Base-by-base conservation (phyloP, 176 grass and related monocot species). In the Stipa capillata region DNA sequence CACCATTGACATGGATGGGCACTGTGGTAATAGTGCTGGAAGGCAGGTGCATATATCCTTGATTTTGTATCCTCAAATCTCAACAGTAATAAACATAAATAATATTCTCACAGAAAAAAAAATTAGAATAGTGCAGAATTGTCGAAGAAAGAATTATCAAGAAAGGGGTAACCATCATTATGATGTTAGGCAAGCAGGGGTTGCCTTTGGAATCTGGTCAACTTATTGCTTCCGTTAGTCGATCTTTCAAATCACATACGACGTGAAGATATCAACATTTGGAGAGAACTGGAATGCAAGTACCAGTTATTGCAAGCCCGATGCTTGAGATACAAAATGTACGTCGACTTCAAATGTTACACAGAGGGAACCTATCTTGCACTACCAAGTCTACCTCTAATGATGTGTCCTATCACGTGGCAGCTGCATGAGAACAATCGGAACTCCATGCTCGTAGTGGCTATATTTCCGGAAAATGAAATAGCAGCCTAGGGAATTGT, bases 1-100 rank as follows among this genome's bases (percentile, higher is more conserved):
- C 82, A 77, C n/a, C 63, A 28, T 69, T 69, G n/a, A 76, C 71
- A 76, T 13, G 71, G 82, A 84, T 73, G 40, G 24, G 12, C 54
- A 66, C 45, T 74, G 65, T 39, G 18, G 6, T 13, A 61, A 41
- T 53, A 42, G 2, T 33, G 33, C 32, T 50, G 13, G n/a, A 27
- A 12, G 31, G 17, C 18, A 5, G 2, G 29, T 36, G 69, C 31
- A 52, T 1, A 40, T 48, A 47, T 20, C 21, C n/a, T 23, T 65
- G 35, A 57, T 11, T 10, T 57, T 25, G 24, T 75, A 27, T 44
- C 21, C 52, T 20, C 49, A 23, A 53, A 15, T 73, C 21, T 36
- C 32, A 17, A 20, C 25, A 59, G 59, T 7, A 59, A 76, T 7
- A 40, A 60, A 21, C 37, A 42, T 4, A 44, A n/a, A 28, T 14